Evolutionary conservation across 1,139 yeast genomes (phyloP).

Genomic region (Blastobotrys illinoisensis): DNA sequence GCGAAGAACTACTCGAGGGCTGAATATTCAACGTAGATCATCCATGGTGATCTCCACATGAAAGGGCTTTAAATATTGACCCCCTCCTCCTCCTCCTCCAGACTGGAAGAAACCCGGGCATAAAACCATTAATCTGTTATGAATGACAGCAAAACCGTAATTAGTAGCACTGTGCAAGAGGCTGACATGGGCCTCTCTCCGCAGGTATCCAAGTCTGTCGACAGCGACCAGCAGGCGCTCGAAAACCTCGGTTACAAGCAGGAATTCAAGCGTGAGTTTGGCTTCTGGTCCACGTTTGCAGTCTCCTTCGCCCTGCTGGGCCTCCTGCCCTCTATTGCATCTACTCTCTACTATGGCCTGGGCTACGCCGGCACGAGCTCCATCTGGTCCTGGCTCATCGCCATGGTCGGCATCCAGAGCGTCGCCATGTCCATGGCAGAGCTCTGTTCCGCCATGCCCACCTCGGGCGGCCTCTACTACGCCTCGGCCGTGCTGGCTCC

Average conservation of each 20-base stretch:
- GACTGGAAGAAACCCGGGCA: background rate
- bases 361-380: slow-evolving; percentile 56
- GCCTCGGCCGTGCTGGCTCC: slow-evolving; percentile 52
- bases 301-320: slow-evolving; percentile 69
- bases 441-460: slow-evolving; percentile 56
- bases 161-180: background rate
- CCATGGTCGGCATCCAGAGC: slow-evolving; percentile 45
- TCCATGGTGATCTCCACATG: background rate
- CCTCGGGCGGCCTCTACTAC: slow-evolving; percentile 61
- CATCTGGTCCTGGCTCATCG: slow-evolving; percentile 58
- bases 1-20: background rate
- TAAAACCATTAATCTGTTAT: background rate
- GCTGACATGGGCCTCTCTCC: slow-evolving; percentile 4
- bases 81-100: background rate
- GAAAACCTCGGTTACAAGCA: slow-evolving; percentile 65
- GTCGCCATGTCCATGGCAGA: slow-evolving; percentile 49
- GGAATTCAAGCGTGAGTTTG: slow-evolving; percentile 59
- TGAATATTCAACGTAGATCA: background rate
- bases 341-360: slow-evolving; percentile 37
- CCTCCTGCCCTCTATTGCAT: slow-evolving; percentile 54
- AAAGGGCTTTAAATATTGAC: background rate
- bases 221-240: slow-evolving; percentile 26
- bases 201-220: slow-evolving; percentile 8
- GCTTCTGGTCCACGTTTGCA: slow-evolving; percentile 55
- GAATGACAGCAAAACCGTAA: background rate